Evolutionary conservation across 495 filamentous ascomycete genomes (phyloP), one percentile per base, ranked within the genome.

Genomic region (Lophiostoma macrostomum): DNA sequence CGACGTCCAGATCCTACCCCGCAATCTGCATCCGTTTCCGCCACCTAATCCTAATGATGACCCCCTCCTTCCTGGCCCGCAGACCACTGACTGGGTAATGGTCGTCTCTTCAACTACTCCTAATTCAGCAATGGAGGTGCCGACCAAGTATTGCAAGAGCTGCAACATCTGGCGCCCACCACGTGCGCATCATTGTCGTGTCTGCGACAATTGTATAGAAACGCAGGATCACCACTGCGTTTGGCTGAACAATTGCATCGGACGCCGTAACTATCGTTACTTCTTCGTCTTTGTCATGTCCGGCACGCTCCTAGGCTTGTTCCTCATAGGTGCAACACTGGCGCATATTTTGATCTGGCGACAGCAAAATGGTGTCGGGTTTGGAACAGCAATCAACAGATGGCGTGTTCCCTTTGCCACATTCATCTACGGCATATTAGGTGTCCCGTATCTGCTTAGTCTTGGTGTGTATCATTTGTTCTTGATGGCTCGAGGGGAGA

Each of bases 181-280:
- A 34, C 85, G 93, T 23, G 90, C 87, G 59, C 94, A 97, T 64
- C 93, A 98, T 68, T 98, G 93, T 71, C 88, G 94, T 47, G 75
- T 95, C 25, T 98, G 93, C 66, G 91, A 98, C 70, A 95, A 91
- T 65, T 98, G 93, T 67, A 80, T 98, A 37, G 93, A 98, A 67
- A 96, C 91, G 0, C 90, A 96, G 59, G 93, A 98, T 64, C 93
- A 98, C 63, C 93, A 98, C 73, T 98, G 93, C 63, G 90, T 97
- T 18, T 98, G 94, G 94, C 81, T 98, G 42, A 98, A 98, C 71
- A 98, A 97, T 68, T 98, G 93, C 69, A 86, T 98, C 36, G 93
- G 93, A 5, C 87, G 94, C 28, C 88, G 93, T 47, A 98, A 98
- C 69, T 98, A 98, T 69, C 90, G 94, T 41, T 98, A 93, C 63